Evolutionary conservation across 2,329 filamentous ascomycete species (phyloP), one percentile per base, ranked within the genome.

Genomic region (Tympanopsis confertula): DNA sequence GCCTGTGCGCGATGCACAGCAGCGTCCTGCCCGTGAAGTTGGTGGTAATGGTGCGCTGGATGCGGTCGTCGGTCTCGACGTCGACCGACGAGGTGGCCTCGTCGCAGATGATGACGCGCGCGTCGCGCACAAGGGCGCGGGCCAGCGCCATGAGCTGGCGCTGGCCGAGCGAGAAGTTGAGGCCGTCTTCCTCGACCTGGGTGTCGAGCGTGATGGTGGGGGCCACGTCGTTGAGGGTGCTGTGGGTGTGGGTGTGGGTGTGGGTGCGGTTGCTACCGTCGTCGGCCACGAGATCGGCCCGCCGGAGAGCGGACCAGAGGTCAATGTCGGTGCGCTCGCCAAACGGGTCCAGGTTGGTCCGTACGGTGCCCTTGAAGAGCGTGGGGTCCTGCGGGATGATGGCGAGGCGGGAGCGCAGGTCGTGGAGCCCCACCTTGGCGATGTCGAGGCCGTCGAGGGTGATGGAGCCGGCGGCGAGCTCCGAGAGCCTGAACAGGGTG

Each of bases 11-110:
- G 55, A 96, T 95, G 59, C 87, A 94, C 17, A 96, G 65, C 35
- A 96, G 62, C 2, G 89, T 95, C 66, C 83, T 86, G 41, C 87
- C 88, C 38, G 73, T 70, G 66, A 96, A 96, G 0, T 80, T 88
- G 1, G 73, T 70, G 0, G 85, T 81, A 58, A 96, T 95, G 3
- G 88, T 94, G 39, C 68, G 66, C 59, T 96, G 89, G 54, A 96
- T 94, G 70, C 91, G 93, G 59, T 86, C 82, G 54, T 98, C 91
- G 3, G 89, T 96, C 54, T 95, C 89, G 68, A 95, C 91, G 57
- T 96, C 89, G 5, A 96, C 88, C 0, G 77, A 84, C 2, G 81
- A 86, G 0, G 91, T 98, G 1, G 91, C 91, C 59, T 98, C 91
- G 63, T 98, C 91, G 58, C 89, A 95, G 36, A 98, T 81, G 49